Conservation (phyloP, 208 protist species). For the Trypanosoma conorhini region DNA sequence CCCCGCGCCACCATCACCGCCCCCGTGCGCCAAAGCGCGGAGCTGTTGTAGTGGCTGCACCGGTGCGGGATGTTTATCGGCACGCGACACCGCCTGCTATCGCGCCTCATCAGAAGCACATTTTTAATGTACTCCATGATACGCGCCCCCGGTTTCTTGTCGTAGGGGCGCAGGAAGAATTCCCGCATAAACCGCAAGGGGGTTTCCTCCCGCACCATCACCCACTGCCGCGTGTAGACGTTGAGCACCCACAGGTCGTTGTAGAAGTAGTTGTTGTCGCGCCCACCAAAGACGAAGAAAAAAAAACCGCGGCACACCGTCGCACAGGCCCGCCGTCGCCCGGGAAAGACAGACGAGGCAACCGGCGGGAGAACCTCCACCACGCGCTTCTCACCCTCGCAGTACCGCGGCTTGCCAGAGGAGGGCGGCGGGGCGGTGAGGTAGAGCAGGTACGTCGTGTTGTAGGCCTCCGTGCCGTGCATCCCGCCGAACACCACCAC, state of each 20-base stretch:
- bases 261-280: slow-evolving; percentile 54
- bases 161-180: slow-evolving; percentile 43
- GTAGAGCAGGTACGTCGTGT: slow-evolving; percentile 50
- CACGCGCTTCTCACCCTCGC: slow-evolving; percentile 12
- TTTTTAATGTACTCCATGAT: slow-evolving; percentile 28
- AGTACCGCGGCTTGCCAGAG: neutral
- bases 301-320: slow-evolving; percentile 48
- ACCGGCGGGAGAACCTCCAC: slow-evolving; percentile 12
- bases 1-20: slow-evolving; percentile 44
- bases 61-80: slow-evolving; percentile 23
- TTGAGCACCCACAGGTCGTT: slow-evolving; percentile 81
- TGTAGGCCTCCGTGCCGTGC: slow-evolving; percentile 28
- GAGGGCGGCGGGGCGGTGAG: slow-evolving; percentile 27
- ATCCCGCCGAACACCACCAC: slow-evolving; percentile 76
- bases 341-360: slow-evolving; percentile 27
- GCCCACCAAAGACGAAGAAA: slow-evolving; percentile 71
- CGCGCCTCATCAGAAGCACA: slow-evolving; percentile 27
- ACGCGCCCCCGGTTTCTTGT: slow-evolving; percentile 23
- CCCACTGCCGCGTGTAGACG: slow-evolving; percentile 48
- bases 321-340: slow-evolving; percentile 50
- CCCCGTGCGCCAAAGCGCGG: slow-evolving; percentile 54
- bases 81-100: neutral
- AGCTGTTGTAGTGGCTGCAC: slow-evolving; percentile 34
- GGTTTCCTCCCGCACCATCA: slow-evolving; percentile 55
- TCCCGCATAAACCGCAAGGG: slow-evolving; percentile 33